Percentiles rank a stretch among this genome's conserved stretches.
Evolutionary conservation across 2,329 filamentous ascomycete genomes (phyloP).

Genomic region (Hypoxylon sp.): DNA sequence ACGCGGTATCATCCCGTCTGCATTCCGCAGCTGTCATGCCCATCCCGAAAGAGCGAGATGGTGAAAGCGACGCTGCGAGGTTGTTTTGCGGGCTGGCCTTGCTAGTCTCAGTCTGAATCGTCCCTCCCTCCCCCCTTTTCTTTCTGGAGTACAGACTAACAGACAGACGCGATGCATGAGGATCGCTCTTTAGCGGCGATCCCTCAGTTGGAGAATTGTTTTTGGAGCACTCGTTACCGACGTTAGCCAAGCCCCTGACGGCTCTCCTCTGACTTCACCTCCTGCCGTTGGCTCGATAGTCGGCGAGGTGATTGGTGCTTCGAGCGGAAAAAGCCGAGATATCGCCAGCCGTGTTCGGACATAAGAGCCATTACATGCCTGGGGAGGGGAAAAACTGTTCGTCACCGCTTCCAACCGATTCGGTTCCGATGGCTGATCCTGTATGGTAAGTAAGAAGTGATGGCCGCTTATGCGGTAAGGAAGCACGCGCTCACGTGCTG

Average conservation of each 20-base stretch:
- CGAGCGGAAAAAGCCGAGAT: slow-evolving; percentile 20
- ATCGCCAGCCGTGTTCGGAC: slow-evolving; percentile 26
- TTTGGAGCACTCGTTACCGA: slow-evolving; percentile 10
- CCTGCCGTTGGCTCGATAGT: slow-evolving; percentile 3
- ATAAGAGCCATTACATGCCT: slow-evolving; percentile 11
- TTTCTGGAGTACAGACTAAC: neutral
- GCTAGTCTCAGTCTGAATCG: no score
- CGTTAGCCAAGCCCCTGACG: slow-evolving; percentile 5
- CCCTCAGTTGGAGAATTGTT: slow-evolving; percentile 17
- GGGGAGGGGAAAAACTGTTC: neutral
- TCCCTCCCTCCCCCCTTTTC: neutral
- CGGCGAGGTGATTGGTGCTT: slow-evolving; percentile 12
- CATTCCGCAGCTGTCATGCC: neutral
- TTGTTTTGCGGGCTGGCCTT: no score
- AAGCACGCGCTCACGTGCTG: slow-evolving; percentile 16
- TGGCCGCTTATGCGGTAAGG: slow-evolving; percentile 23
- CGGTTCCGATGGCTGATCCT: slow-evolving; percentile 18
- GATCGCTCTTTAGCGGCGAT: slow-evolving; percentile 12
- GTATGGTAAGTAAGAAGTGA: slow-evolving; percentile 9
- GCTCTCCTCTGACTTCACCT: neutral
- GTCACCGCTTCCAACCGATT: slow-evolving; percentile 26
- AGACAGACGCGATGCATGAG: slow-evolving; percentile 9
- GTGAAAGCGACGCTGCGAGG: slow-evolving; percentile 10
- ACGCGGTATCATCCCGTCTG: slow-evolving; percentile 25
- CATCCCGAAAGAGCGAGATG: slow-evolving; percentile 14